A percentile compares a stretch with the other conserved stretches of the same genome.
These are phyloP conservation scores for Chrysosphaeria jannelii DNA, from an alignment of 2,329 filamentous ascomycete species.

Conservation along the genomic window DNA sequence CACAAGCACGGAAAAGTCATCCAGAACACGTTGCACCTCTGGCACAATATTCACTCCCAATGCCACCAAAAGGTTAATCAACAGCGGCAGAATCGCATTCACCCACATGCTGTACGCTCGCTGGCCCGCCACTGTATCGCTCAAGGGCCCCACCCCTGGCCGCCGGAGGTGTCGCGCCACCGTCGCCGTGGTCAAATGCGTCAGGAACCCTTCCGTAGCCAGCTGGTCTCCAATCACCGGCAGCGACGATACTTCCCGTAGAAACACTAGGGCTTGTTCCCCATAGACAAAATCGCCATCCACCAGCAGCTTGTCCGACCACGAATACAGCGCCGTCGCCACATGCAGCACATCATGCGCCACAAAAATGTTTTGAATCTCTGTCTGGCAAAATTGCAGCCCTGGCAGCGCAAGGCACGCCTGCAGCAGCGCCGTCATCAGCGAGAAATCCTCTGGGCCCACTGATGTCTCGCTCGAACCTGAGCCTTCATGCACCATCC, in stretches of 20 bases:
- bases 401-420: slow-evolving; percentile 53
- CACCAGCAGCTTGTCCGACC: slow-evolving; percentile 58
- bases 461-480: slow-evolving; percentile 26
- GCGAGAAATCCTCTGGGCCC: slow-evolving; percentile 51
- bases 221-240: slow-evolving; percentile 65
- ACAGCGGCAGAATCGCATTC: slow-evolving; percentile 59
- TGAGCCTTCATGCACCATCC: slow-evolving; percentile 53
- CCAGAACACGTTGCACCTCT: slow-evolving; percentile 66
- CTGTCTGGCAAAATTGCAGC: slow-evolving; percentile 37
- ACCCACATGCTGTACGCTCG: slow-evolving; percentile 78
- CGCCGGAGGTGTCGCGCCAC: slow-evolving; percentile 51
- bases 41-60: slow-evolving; percentile 56
- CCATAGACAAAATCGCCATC: slow-evolving; percentile 64
- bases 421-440: slow-evolving; percentile 70
- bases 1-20: slow-evolving; percentile 62
- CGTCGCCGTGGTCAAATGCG: slow-evolving; percentile 49
- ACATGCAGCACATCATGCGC: slow-evolving; percentile 49
- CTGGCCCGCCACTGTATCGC: slow-evolving; percentile 32
- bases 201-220: slow-evolving; percentile 59
- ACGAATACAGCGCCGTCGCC: slow-evolving; percentile 69
- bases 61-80: slow-evolving; percentile 61
- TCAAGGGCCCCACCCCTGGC: slow-evolving; percentile 43
- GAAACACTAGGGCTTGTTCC: slow-evolving; percentile 65
- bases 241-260: slow-evolving; percentile 63
- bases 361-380: slow-evolving; percentile 39